Evolutionary conservation across 768 basidiomycete genomes (phyloP), one percentile per base, ranked within the genome.

Genomic region (Mycena vitilis): DNA sequence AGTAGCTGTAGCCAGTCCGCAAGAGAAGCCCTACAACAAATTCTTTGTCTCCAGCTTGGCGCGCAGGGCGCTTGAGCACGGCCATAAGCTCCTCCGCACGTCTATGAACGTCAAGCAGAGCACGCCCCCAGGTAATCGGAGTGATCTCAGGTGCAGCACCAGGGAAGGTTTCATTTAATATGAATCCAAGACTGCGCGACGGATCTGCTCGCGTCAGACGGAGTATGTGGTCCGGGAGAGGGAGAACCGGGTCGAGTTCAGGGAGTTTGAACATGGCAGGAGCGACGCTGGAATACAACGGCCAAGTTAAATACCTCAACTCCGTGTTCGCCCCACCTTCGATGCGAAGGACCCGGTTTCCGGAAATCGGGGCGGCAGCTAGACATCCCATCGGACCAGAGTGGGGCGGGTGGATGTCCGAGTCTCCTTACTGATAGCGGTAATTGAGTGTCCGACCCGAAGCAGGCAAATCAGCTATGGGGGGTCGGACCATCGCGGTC

Each of bases 151-250:
- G 45, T 12, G 22, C 16, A 25, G 62, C 23, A 8, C 36, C 34
- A 22, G 45, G 25, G 18, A 23, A 13, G 2, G 6, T 7, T 2
- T 66, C 58, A 25, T 47, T 45, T 18, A 66, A 40, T 3, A 66
- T 59, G 52, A 38, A 66, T 11, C 58, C 65, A 38, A 66, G 58
- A 5, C 16, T 13, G 38, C 49, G 38, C 23, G 36, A 37, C 15
- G 51, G 38, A 40, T 51, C 57, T 4, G 57, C 38, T 10, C 65
- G 65, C 6, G 58, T 58, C 2, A 60, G 38, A 18, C 51, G 57
- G 9, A 66, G 58, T 11, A 66, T 59, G 49, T 66, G 52, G 5
- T 66, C 65, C 16, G 65, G 65, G 23, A 53, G 25, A 34, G 65
- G 65, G 20, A 53, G 40, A 34, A 47, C 38, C 13, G 55, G 45